These are phyloP conservation scores for Backusella tarrabulga DNA, from an alignment of 192 early-diverging fungal genomes.

Conservation along the genomic window DNA sequence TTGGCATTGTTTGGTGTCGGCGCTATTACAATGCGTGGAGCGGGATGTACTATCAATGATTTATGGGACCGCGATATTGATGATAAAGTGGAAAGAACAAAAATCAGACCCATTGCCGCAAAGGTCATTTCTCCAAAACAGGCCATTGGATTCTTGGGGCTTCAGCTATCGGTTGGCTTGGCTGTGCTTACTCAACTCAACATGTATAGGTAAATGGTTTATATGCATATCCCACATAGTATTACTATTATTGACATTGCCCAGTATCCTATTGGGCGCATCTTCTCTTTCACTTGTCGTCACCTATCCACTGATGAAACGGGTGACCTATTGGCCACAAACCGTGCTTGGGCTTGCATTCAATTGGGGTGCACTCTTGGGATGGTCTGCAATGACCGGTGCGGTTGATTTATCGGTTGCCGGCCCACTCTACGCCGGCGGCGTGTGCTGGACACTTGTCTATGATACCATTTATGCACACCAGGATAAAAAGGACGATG, in stretches of 20 bases:
- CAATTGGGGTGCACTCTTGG: constrained; percentile 92
- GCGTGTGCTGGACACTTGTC: constrained; percentile 90
- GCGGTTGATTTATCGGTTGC: constrained; percentile 64
- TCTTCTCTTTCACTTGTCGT: constrained; percentile 76
- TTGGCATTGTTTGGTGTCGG: constrained; percentile 83
- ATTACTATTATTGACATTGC: neutral
- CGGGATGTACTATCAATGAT: constrained; percentile 97
- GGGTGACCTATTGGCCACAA: constrained; percentile 96
- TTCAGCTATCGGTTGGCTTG: constrained; percentile 78
- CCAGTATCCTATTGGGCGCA: constrained; percentile 76
- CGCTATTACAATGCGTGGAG: constrained; percentile 90
- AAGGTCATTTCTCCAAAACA: constrained; percentile 64
- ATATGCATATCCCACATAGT: neutral
- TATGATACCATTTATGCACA: constrained; percentile 98
- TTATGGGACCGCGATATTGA: constrained; percentile 95
- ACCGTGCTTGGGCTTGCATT: constrained; percentile 84
- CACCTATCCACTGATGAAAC: constrained; percentile 92
- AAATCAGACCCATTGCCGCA: constrained; percentile 77
- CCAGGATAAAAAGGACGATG: constrained; percentile 93
- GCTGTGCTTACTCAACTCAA: constrained; percentile 89
- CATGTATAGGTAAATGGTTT: constrained; percentile 61
- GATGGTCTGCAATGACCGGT: constrained; percentile 81
- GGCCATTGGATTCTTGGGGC: constrained; percentile 77
- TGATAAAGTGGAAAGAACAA: constrained; percentile 81
- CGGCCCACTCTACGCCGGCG: constrained; percentile 81